These are phyloP conservation scores for Wickerhamiella nectarea DNA, from an alignment of 805 yeast genomes.

Conservation along the genomic window DNA sequence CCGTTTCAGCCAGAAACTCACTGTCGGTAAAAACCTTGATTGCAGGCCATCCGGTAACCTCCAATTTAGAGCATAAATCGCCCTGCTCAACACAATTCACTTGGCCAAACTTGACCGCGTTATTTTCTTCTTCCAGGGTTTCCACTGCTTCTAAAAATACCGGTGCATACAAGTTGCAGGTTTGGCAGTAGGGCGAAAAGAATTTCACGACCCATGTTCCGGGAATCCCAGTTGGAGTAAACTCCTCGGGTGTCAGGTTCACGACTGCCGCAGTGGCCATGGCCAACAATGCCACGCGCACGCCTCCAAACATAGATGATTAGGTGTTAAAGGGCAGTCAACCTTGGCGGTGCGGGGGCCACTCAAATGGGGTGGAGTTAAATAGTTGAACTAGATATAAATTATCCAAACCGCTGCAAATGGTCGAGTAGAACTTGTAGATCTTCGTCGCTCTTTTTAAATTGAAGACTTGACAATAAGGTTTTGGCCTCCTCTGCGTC, in stretches of 20 bases:
- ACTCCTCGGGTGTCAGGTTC: slow-evolving; percentile 14
- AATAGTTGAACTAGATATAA: no score
- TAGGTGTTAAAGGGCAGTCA: no score
- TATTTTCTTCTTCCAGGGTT: slow-evolving; percentile 30
- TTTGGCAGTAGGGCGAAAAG: slow-evolving; percentile 79
- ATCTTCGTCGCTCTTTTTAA: slow-evolving; percentile 74
- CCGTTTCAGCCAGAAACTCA: slow-evolving; percentile 18
- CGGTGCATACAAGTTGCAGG: slow-evolving; percentile 71
- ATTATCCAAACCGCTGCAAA: slow-evolving; percentile 34
- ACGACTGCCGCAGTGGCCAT: slow-evolving; percentile 1
- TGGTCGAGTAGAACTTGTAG: slow-evolving; percentile 79
- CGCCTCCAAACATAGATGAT: not conserved
- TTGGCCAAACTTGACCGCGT: slow-evolving; percentile 44
- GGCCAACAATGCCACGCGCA: not conserved
- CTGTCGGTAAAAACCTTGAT: slow-evolving; percentile 44
- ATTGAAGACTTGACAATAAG: slow-evolving; percentile 71
- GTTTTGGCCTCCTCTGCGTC: slow-evolving; percentile 96
- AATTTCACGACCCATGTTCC: slow-evolving; percentile 72
- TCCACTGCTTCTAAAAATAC: slow-evolving; percentile 60
- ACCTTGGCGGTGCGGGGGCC: no score
- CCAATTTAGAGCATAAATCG: slow-evolving; percentile 64
- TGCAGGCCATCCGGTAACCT: slow-evolving; percentile 53
- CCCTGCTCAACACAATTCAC: slow-evolving; percentile 81
- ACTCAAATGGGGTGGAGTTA: not conserved
- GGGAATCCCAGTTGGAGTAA: slow-evolving; percentile 18